Base-by-base conservation (phyloP, 108 stramenopile species). In the Chaetoceros tenuissimus region DNA sequence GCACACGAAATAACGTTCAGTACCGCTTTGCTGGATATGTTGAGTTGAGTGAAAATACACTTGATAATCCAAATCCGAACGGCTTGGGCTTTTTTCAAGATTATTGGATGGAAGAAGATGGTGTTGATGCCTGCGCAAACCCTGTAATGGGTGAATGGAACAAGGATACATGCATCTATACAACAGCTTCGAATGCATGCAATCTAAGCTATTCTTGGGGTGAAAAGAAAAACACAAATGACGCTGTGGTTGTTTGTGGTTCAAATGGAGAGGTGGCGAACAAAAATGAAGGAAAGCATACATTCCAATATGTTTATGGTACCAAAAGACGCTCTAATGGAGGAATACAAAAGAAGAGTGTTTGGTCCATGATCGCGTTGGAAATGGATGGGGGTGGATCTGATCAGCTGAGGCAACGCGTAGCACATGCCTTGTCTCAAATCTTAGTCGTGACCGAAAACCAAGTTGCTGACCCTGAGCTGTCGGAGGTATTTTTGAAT, bases 291-390 rank as follows among this genome's bases (percentile, higher is more conserved):
- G 25, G 25, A 2, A 40, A 51, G 52, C 62, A 55, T 13, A 53
- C 62, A 1, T 27, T 25, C 3, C 7, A 24, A 3, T 13, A 5
- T 40, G 34, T 13, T 40, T 5, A 5, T 10, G 13, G 34, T 40
- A 40, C 5, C 34, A 40, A 40, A 40, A 13, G 8, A 28, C n/a
- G 18, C 3, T 49, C 24, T 2, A 43, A 31, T 16, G 26, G 63
- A 17, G 19, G 24, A 5, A 28, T 52, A 3, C 77, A 86, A 49
- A 59, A 71, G 40, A 48, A 67, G 43, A 59, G 51, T 28, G 56
- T 83, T 26, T 91, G 83, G 83, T 47, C 64, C 3, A 62, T 69
- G 44, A 55, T 79, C 17, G 79, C 72, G 75, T 62, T 58, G 17
- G 61, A 64, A 48, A 55, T 85, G 28, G 80, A 69, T 27, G 63